Base-by-base conservation (phyloP, 2,329 filamentous ascomycete genomes). In the Daldinia sp. region DNA sequence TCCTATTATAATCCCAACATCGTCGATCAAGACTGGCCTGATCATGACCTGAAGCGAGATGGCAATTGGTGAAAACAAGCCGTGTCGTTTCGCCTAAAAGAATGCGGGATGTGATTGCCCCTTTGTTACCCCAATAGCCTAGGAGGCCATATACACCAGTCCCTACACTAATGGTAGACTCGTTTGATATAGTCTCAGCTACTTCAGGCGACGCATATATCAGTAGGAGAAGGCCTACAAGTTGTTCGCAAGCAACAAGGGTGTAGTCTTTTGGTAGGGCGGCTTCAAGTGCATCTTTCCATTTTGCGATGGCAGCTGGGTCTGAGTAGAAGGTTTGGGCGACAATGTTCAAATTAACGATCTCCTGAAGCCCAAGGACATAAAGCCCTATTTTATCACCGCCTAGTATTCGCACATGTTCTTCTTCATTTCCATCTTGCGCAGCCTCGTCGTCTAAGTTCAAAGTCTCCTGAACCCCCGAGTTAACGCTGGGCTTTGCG, bases 121-220 rank as follows among this genome's bases (percentile, higher is more conserved):
- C 96, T 79, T 99, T 99, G 79, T 99, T 99, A 9, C 96, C 96
- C 83, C 98, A 91, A 76, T 97, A 97, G 0, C 95, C 95, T 80
- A 97, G 88, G 48, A 98, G 80, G 0, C 96, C 94, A 81, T 97
- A 88, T 55, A 98, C 80, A 0, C 97, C 96, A 0, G 96, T 99
- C 0, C 94, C 95, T 6, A 98, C 91, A 64, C 89, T 91, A 4
- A 90, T 90, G 1, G 91, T 94, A 79, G 93, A 97, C 73, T 97
- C 89, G 55, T 93, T 92, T 69, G 89, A 92, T 74, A 98, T 88
- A 2, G 90, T 92, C 0, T 90, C 85, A 0, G 88, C 88, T 44
- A 98, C 84, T 7, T 89, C 87, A 0, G 94, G 90, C 0, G 94
- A 93, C 2, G 93, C 94, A 77, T 96, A 98, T 28, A 98, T 87